phyloP scores from a whole-genome alignment of 805 yeast genomes.

The Kuraishia piskuri region DNA sequence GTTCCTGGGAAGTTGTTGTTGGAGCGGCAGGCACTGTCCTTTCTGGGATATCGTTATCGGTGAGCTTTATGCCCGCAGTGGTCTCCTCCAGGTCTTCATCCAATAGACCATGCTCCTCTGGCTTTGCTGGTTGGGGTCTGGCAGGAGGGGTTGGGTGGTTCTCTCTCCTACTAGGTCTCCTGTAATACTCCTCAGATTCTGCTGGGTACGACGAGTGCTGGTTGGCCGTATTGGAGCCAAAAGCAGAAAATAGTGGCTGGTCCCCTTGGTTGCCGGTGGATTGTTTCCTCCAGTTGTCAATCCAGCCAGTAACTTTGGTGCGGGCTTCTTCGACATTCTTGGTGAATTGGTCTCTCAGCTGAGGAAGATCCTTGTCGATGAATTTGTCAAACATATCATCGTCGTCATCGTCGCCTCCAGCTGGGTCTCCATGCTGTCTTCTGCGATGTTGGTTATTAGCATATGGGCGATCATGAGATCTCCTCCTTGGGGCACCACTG shows the following conservation, averaged over 20 bases:
- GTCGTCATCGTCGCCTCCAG: constrained; percentile 27
- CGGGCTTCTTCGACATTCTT: constrained; percentile 80
- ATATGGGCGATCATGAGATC: constrained; percentile 14
- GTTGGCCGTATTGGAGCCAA: constrained; percentile 10
- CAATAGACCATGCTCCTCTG: not conserved
- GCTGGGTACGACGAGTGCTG: not conserved
- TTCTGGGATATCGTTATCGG: constrained; percentile 14
- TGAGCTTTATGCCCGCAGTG: constrained; percentile 10
- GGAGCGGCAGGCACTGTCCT: constrained; percentile 5
- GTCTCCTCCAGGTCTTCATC: constrained; percentile 4
- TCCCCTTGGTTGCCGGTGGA: constrained; percentile 16
- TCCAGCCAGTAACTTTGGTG: constrained; percentile 70
- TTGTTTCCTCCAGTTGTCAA: constrained; percentile 51
- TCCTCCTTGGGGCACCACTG: constrained; percentile 4
- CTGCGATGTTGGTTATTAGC: constrained; percentile 27
- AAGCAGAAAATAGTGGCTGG: constrained; percentile 21
- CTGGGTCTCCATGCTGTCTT: constrained; percentile 8
- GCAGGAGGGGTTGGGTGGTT: not conserved
- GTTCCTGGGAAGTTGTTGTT: constrained; percentile 26
- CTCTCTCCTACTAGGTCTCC: constrained; percentile 3
- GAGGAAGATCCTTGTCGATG: constrained; percentile 46
- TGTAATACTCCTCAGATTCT: not conserved
- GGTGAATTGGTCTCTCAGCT: constrained; percentile 55
- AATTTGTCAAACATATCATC: constrained; percentile 48
- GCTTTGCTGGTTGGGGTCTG: not conserved